Conservation (phyloP, 331 rosid genomes). For the Malus hybrid region DNA sequence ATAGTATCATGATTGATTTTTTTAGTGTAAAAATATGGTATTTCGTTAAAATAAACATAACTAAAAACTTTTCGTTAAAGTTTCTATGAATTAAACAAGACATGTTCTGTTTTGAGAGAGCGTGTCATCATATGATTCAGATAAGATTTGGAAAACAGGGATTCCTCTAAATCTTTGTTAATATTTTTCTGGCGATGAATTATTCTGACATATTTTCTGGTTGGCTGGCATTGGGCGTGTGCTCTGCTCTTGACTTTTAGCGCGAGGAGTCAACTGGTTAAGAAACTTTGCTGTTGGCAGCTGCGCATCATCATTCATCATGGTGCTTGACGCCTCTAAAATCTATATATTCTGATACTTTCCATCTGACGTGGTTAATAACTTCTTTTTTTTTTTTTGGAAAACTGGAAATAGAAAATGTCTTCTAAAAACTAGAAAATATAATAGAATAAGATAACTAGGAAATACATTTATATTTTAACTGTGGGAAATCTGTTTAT, state of each 20-base stretch:
- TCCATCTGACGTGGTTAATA: too few species aligned
- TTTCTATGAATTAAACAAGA: background rate
- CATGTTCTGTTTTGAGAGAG: background rate
- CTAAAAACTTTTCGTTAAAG: too few species aligned
- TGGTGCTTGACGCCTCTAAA: background rate
- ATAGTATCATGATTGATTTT: too few species aligned
- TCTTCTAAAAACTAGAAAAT: too few species aligned
- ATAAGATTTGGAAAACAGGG: background rate
- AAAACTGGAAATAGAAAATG: too few species aligned
- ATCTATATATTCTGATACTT: too few species aligned
- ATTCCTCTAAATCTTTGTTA: background rate
- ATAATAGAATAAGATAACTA: too few species aligned
- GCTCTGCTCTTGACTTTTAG: background rate
- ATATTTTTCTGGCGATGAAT: background rate
- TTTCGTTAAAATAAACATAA: too few species aligned
- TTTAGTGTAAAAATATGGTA: too few species aligned
- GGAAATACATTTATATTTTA: too few species aligned
- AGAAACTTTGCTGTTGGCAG: background rate
- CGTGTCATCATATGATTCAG: background rate
- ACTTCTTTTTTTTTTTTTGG: too few species aligned
- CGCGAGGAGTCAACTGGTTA: background rate
- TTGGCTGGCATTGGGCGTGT: background rate
- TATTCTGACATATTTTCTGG: background rate
- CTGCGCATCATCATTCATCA: background rate
- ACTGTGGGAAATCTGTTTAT: too few species aligned